Evolutionary conservation across 2,329 filamentous ascomycete genomes (phyloP).

Genomic region (Botrytis galanthina): DNA sequence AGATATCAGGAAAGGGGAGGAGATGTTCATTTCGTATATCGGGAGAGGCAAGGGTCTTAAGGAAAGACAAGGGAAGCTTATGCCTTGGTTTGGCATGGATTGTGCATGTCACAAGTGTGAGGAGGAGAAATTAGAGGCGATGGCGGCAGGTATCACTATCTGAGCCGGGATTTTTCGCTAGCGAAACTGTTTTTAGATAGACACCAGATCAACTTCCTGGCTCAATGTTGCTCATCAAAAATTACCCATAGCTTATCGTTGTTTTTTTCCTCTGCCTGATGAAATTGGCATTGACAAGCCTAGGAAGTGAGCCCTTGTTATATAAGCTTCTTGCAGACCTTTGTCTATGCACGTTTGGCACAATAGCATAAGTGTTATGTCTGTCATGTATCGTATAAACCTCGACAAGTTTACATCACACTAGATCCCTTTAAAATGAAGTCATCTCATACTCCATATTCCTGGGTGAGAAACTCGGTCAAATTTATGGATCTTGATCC

Average conservation of each 20-base stretch:
- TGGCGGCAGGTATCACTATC: neutral
- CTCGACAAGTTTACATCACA: neutral
- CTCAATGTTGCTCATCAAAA: neutral
- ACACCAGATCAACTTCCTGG: neutral
- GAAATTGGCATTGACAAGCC: neutral
- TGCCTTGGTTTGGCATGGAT: conserved; percentile 25
- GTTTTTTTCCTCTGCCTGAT: neutral
- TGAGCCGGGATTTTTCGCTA: neutral
- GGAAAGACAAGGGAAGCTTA: conserved; percentile 18
- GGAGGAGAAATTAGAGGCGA: conserved; percentile 1
- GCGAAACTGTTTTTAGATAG: neutral
- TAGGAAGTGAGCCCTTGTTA: neutral
- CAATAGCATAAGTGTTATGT: neutral
- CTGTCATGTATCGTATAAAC: too few relatives aligned
- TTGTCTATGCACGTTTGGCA: neutral
- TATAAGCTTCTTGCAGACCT: neutral
- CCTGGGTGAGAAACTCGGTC: neutral
- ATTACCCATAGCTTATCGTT: neutral
- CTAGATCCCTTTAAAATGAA: neutral
- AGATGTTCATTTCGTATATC: conserved; percentile 34
- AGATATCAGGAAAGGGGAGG: conserved; percentile 30
- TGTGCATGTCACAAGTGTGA: conserved; percentile 18
- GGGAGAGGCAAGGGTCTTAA: conserved; percentile 19
- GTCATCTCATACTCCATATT: neutral
- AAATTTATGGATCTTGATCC: neutral